Evolutionary conservation across 345 rosid genomes (phyloP), one percentile per base, ranked within the genome.

Genomic region (Combretum micranthum): DNA sequence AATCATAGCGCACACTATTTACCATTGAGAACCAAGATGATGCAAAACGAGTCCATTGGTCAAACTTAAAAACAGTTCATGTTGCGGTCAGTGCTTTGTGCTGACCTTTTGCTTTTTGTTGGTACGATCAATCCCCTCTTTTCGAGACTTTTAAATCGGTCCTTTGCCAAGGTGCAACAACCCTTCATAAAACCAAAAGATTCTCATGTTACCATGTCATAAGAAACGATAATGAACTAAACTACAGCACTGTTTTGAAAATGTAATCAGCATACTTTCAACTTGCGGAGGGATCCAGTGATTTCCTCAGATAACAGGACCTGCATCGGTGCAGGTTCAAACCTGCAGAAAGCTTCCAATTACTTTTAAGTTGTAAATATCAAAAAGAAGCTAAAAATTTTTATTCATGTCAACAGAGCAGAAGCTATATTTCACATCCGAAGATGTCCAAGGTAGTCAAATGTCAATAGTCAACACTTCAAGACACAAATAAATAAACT

Each of bases 251-350:
- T 2, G 19, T 50, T 18, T 20, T 23, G 18, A 51, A 44, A 39
- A 42, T 42, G 60, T 22, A 50, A 53, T 18, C 52, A 47, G 15
- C n/a, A 0, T 67, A 86, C 98, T 85, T 89, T 92, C 18, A 87
- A 73, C 67, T 87, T 81, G 14, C 90, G 90, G 44, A 89, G 84
- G 61, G 99, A 93, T 26, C 97, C 97, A 2, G 88, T 89, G 61
- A 93, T 83, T 66, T 93, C 97, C 76, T 93, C 99, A 26, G 90
- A 80, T 59, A 93, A 78, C 18, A 89, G 79, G 43, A 93, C 99
- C 64, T 89, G 95, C 57, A 78, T 62, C 37, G 97, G 96, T 59
- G 99, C 88, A 50, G 97, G 83, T 73, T 72, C 81, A 69, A 75
- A 90, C 68, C 93, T 86, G 72, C 37, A 74, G 67, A 26, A 32